phyloP scores from a whole-genome alignment of 345 rosid species.

The Erucastrum elatum region DNA sequence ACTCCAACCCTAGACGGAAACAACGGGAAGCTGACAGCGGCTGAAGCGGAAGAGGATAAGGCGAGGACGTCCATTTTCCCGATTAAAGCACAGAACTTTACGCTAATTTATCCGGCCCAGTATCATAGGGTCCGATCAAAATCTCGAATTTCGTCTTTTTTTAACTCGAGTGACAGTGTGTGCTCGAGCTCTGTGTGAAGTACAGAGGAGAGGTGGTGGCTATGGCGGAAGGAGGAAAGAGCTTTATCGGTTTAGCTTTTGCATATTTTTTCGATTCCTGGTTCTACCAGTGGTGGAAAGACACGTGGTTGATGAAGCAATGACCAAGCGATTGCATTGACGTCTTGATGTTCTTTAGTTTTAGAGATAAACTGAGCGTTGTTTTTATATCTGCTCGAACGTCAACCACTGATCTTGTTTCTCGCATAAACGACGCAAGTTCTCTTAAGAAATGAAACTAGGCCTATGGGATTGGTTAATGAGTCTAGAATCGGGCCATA shows the following conservation, averaged over 20 bases:
- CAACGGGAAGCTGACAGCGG: slow-evolving; percentile 22
- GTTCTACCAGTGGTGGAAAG: slow-evolving; percentile 12
- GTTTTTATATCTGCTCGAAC: background rate
- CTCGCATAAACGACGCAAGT: too few relatives aligned
- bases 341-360: background rate
- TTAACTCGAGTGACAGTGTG: background rate
- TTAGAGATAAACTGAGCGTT: background rate
- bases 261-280: slow-evolving; percentile 27
- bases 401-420: background rate
- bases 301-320: slow-evolving; percentile 38
- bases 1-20: slow-evolving; percentile 30
- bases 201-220: slow-evolving; percentile 15
- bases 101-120: background rate
- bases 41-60: slow-evolving; percentile 45
- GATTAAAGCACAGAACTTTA: slow-evolving; percentile 4
- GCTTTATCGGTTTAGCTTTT: slow-evolving; percentile 39
- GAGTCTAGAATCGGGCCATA: too few relatives aligned
- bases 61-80: slow-evolving; percentile 59
- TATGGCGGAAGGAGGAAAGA: slow-evolving; percentile 31
- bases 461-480: too few relatives aligned
- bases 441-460: too few relatives aligned
- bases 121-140: slow-evolving; percentile 38
- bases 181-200: slow-evolving; percentile 10
- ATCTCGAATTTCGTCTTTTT: slow-evolving; percentile 5
- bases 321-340: background rate